Evolutionary conservation across 2,329 filamentous ascomycete genomes (phyloP).

Genomic region (Exutisphaerella laricina): DNA sequence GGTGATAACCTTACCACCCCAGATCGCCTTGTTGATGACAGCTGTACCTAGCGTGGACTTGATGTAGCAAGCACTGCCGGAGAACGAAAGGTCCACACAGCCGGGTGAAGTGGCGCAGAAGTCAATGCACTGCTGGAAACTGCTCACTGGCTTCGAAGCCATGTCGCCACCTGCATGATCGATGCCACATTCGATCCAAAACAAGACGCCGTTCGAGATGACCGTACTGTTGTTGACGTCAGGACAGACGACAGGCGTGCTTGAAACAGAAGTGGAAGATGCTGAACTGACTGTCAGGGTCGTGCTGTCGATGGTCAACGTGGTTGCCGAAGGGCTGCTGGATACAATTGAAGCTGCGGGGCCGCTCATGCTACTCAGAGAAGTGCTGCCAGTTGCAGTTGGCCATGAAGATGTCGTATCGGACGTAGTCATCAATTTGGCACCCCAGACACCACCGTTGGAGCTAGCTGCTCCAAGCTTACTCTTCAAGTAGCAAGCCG

Average conservation of each 20-base stretch:
- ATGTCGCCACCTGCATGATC: conserved; percentile 32
- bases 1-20: conserved; percentile 27
- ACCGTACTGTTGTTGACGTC: conserved; percentile 18
- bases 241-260: conserved; percentile 18
- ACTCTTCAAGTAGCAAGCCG: conserved; percentile 32
- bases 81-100: conserved; percentile 32
- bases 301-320: no score
- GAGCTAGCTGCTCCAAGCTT: conserved; percentile 20
- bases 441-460: conserved; percentile 24
- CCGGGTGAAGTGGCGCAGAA: conserved; percentile 27
- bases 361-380: no score
- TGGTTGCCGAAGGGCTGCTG: no score
- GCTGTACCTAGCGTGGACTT: conserved; percentile 27
- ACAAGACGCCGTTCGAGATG: conserved; percentile 17
- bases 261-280: conserved; percentile 9
- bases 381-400: conserved; percentile 2
- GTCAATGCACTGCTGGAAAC: conserved; percentile 28
- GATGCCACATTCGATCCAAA: conserved; percentile 27
- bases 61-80: conserved; percentile 30
- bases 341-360: no score
- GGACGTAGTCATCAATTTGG: conserved; percentile 24
- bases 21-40: conserved; percentile 18
- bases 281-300: no score
- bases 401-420: not conserved
- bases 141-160: conserved; percentile 17